A percentile compares a stretch with the other conserved stretches of the same genome.
Conservation (phyloP, 2,329 filamentous ascomycete genomes). For the Paecilomyces niveus region DNA sequence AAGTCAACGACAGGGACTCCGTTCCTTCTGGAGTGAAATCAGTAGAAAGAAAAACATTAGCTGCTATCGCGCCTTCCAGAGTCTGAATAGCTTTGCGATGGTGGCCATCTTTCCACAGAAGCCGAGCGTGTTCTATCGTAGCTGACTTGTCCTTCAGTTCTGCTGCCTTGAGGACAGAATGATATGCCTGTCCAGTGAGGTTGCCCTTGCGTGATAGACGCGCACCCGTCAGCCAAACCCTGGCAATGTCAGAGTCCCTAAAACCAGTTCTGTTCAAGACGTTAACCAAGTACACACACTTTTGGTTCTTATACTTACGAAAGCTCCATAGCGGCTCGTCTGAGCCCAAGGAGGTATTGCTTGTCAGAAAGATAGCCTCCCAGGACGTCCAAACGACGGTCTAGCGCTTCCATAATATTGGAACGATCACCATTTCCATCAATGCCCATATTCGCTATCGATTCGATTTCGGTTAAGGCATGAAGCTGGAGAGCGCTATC, state of each 20-base stretch:
- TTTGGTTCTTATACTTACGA: slow-evolving; percentile 27
- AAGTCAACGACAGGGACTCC: slow-evolving; percentile 28
- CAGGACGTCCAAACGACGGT: slow-evolving; percentile 76
- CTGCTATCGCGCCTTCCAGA: slow-evolving; percentile 76
- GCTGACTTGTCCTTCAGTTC: slow-evolving; percentile 77
- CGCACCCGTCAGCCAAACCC: slow-evolving; percentile 9
- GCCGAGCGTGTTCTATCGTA: slow-evolving; percentile 86
- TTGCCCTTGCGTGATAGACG: slow-evolving; percentile 26
- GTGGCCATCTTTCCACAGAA: slow-evolving; percentile 89
- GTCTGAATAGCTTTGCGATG: slow-evolving; percentile 92
- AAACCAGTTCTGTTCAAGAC: slow-evolving; percentile 4
- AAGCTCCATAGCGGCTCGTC: slow-evolving; percentile 80
- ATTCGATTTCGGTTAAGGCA: slow-evolving; percentile 77
- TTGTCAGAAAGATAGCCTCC: slow-evolving; percentile 89
- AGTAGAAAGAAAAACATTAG: slow-evolving; percentile 61
- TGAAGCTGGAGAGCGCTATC: slow-evolving; percentile 81
- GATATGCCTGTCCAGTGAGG: slow-evolving; percentile 79
- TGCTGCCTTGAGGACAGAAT: slow-evolving; percentile 83
- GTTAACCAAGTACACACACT: not conserved
- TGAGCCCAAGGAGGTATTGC: slow-evolving; percentile 81
- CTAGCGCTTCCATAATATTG: slow-evolving; percentile 48
- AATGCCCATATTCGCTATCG: slow-evolving; percentile 51
- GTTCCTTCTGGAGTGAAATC: slow-evolving; percentile 30
- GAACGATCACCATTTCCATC: slow-evolving; percentile 16
- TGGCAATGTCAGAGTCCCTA: slow-evolving; percentile 18